Evolutionary conservation across 192 early-diverging fungal species (phyloP).

Genomic region (Gryganskiella cystojenkinii): DNA sequence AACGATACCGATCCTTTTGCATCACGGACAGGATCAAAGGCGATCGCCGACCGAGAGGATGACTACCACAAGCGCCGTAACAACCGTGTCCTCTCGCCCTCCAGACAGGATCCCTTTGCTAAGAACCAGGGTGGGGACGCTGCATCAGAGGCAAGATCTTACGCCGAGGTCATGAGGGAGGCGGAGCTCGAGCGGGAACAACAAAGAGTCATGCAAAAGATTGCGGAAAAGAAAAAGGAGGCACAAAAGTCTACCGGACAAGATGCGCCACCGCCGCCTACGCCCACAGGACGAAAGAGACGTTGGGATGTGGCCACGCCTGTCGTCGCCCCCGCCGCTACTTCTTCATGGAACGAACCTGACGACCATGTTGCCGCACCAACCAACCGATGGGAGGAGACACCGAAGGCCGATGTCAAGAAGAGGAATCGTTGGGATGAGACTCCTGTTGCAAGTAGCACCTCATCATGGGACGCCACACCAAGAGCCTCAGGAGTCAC

Average conservation of each 20-base stretch:
- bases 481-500: slow-evolving; percentile 64
- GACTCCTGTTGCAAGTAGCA: slow-evolving; percentile 72
- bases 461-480: slow-evolving; percentile 81
- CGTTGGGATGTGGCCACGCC: slow-evolving; percentile 84
- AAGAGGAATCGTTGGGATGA: slow-evolving; percentile 85
- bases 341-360: slow-evolving; percentile 63
- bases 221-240: slow-evolving; percentile 80
- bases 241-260: slow-evolving; percentile 56
- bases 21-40: slow-evolving; percentile 61
- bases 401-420: slow-evolving; percentile 66
- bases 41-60: slow-evolving; percentile 86
- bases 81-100: slow-evolving; percentile 84
- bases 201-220: slow-evolving; percentile 72
- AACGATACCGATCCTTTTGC: slow-evolving; percentile 75
- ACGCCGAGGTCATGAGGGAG: slow-evolving; percentile 89
- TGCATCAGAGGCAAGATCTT: slow-evolving; percentile 68
- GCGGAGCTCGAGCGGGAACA: slow-evolving; percentile 88
- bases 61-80: slow-evolving; percentile 89
- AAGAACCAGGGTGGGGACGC: slow-evolving; percentile 48
- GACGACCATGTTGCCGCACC: slow-evolving; percentile 58
- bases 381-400: slow-evolving; percentile 82
- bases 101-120: slow-evolving; percentile 83
- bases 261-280: slow-evolving; percentile 51
- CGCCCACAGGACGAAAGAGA: slow-evolving; percentile 68
- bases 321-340: slow-evolving; percentile 57